phyloP scores from a whole-genome alignment of 1,284 basidiomycete genomes.

The Pascua sp. region DNA sequence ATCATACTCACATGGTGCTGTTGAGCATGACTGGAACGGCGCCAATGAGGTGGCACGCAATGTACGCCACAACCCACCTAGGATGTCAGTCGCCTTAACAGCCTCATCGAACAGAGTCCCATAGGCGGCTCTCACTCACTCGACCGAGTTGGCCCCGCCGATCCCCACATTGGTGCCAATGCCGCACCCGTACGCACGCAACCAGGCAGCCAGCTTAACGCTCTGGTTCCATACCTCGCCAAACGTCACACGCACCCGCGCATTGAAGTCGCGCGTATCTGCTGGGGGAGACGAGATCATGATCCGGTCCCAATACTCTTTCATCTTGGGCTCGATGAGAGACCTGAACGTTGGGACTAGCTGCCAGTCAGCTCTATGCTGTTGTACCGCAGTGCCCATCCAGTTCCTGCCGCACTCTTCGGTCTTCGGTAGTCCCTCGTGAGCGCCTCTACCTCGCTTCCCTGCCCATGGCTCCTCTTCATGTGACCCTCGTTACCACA shows the following conservation, averaged over 20 bases:
- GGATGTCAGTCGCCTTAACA: not conserved
- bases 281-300: constrained; percentile 1
- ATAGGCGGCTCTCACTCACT: not conserved
- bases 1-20: not conserved
- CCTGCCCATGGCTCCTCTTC: too few species aligned
- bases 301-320: not conserved
- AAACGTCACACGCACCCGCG: not conserved
- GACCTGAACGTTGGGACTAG: too few species aligned
- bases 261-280: not conserved
- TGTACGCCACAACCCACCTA: not conserved
- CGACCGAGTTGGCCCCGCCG: not conserved
- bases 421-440: too few species aligned
- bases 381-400: too few species aligned
- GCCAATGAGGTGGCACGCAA: constrained; percentile 4
- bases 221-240: not conserved
- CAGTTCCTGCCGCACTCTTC: too few species aligned
- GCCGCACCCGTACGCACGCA: not conserved
- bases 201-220: not conserved
- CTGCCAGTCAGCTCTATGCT: too few species aligned
- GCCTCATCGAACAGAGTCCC: not conserved
- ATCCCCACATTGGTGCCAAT: constrained; percentile 2
- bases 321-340: not conserved
- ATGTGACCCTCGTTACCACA: too few species aligned
- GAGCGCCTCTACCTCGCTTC: too few species aligned
- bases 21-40: not conserved